Conservation (phyloP, 2,329 filamentous ascomycete species). For the Botrytis aclada region DNA sequence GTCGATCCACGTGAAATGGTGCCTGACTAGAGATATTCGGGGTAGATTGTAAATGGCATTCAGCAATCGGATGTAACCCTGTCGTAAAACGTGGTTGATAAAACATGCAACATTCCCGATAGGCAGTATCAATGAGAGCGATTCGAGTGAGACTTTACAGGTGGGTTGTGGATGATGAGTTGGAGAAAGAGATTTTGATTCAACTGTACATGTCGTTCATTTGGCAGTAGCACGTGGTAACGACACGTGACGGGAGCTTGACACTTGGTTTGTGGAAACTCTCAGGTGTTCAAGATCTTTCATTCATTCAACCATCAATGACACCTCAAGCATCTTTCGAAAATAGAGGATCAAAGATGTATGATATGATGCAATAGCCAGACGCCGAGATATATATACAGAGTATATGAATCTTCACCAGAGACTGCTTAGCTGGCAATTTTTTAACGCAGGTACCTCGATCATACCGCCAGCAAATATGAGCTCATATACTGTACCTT, state of each 20-base stretch:
- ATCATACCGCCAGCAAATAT: conserved; percentile 2
- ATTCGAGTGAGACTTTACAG: not conserved
- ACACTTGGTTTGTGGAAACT: not conserved
- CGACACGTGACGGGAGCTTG: not conserved
- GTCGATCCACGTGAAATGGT: not conserved
- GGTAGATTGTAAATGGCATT: not conserved
- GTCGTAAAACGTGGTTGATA: not conserved
- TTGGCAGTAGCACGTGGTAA: not conserved
- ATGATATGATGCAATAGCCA: not conserved
- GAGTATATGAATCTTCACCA: not conserved
- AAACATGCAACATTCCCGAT: not conserved
- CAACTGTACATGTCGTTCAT: not conserved
- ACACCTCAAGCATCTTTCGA: not conserved
- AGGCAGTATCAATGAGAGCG: not conserved
- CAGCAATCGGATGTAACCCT: not conserved
- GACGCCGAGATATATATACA: not conserved
- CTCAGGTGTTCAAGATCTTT: not conserved
- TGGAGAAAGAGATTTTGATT: not conserved
- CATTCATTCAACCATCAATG: not conserved
- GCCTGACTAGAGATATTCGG: not conserved
- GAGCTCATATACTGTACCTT: not conserved
- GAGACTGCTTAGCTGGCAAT: not conserved
- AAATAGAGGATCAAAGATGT: not conserved
- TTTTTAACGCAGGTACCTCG: not conserved
- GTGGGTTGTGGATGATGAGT: not conserved